Conservation (phyloP, 2,329 filamentous ascomycete species). For the Didymella arachidicola region DNA sequence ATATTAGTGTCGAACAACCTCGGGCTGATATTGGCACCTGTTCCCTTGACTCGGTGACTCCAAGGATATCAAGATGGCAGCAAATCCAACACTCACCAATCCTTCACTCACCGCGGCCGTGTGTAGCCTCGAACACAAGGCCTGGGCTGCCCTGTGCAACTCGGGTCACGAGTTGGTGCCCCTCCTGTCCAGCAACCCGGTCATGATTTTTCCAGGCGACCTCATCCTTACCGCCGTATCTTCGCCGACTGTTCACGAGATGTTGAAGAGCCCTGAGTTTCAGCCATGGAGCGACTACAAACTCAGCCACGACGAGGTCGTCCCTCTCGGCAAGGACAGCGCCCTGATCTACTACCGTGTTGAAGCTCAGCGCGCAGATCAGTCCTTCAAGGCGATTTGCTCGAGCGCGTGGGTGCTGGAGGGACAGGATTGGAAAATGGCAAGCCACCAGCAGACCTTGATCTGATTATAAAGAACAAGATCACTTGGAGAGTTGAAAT, state of each 20-base stretch:
- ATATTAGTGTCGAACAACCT: neutral
- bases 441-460: conserved; percentile 41
- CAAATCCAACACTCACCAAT: conserved; percentile 27
- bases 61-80: conserved; percentile 3
- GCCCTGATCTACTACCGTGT: conserved; percentile 40
- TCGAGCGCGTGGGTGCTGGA: conserved; percentile 40
- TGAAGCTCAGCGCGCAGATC: conserved; percentile 27
- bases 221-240: conserved; percentile 46
- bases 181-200: conserved; percentile 44
- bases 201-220: conserved; percentile 53
- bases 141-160: conserved; percentile 48
- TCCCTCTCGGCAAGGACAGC: conserved; percentile 34
- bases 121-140: conserved; percentile 45
- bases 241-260: conserved; percentile 33
- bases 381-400: conserved; percentile 36
- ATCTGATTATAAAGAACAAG: conserved; percentile 19
- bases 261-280: conserved; percentile 32
- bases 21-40: neutral
- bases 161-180: conserved; percentile 45
- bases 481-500: neutral
- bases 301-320: conserved; percentile 40
- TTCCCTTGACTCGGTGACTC: neutral
- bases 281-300: conserved; percentile 36
- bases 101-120: conserved; percentile 38
- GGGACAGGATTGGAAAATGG: conserved; percentile 38